Evolutionary conservation across 2,329 filamentous ascomycete genomes (phyloP), one percentile per base, ranked within the genome.

Genomic region (Pseudocercospora ulei): DNA sequence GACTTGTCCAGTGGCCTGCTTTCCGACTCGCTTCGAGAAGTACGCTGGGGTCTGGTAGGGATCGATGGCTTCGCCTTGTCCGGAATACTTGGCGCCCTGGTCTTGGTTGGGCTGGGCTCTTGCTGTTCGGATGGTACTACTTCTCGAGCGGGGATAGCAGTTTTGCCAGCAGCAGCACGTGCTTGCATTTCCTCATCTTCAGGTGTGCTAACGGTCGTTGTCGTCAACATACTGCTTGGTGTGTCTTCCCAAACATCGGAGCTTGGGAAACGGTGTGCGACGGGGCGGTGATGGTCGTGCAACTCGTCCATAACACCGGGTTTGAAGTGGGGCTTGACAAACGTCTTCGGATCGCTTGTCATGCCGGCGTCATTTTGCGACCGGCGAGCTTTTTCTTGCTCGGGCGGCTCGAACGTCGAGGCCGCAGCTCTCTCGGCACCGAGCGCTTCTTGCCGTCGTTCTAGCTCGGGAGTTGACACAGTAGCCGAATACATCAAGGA

Each of bases 191-290:
- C 56, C 11, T 57, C 56, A 47, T 55, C 52, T 35, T 22, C 43
- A 2, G 57, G 58, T 5, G 46, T 47, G 20, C 58, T 63, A 34
- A 92, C 78, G 0, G 80, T 87, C 0, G 87, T 82, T 54, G 86
- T 77, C 12, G 92, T 72, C 47, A 81, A 72, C 41, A 82, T 73
- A 54, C 83, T 88, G 53, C 93, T 85, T 1, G 88, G 88, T 0
- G 75, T 78, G 59, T 96, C 88, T 64, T 96, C 88, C 88, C 88
- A 95, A 26, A 95, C 77, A 62, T 96, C 88, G 38, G 78, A 77
- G 58, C 87, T 94, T 0, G 88, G 88, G 60, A 96, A 96, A 7
- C 85, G 76, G 41, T 76, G 68, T 50, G 72, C 57, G 9, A 66
- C 67, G 3, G 79, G 73, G 13, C 79, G 68, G 9, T 61, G 53